These are phyloP conservation scores for Candida pseudocylindracea DNA, from an alignment of 1,139 yeast species.

Conservation along the genomic window DNA sequence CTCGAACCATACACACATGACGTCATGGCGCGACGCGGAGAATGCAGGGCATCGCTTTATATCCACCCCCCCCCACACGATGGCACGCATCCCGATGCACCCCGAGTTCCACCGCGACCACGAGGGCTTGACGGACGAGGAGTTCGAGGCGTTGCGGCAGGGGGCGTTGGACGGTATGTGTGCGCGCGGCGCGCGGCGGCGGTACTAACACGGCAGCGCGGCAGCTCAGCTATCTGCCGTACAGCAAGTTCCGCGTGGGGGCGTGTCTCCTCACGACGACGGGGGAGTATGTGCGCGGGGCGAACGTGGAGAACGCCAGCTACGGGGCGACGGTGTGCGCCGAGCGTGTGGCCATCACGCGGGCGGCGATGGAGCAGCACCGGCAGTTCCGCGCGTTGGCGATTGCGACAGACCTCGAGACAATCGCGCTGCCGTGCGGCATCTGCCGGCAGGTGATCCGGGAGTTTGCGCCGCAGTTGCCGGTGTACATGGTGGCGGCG, in stretches of 20 bases:
- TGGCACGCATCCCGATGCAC: background rate
- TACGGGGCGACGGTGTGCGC: slow-evolving; percentile 86
- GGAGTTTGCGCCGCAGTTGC: slow-evolving; percentile 37
- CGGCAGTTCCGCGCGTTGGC: slow-evolving; percentile 38
- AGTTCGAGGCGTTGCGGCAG: slow-evolving; percentile 5
- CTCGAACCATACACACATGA: no score
- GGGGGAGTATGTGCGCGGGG: slow-evolving; percentile 39
- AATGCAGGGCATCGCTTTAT: no score
- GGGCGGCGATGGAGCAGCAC: slow-evolving; percentile 30
- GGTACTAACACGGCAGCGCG: slow-evolving; percentile 7
- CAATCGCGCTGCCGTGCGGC: slow-evolving; percentile 74
- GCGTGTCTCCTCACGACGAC: slow-evolving; percentile 37
- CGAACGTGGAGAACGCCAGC: slow-evolving; percentile 84
- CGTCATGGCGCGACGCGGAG: no score
- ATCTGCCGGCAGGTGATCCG: slow-evolving; percentile 78
- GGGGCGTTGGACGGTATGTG: slow-evolving; percentile 12
- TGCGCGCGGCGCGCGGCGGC: background rate
- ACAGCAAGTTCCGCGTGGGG: slow-evolving; percentile 31
- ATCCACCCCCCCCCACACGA: no score
- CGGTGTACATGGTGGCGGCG: slow-evolving; percentile 37
- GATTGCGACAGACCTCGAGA: slow-evolving; percentile 38
- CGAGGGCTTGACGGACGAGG: slow-evolving; percentile 7
- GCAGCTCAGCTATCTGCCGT: no score
- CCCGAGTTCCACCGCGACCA: slow-evolving; percentile 3
- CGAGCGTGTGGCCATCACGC: slow-evolving; percentile 57